Evolutionary conservation across 75 land plant genomes (phyloP).

Genomic region (Pinus albicaulis): DNA sequence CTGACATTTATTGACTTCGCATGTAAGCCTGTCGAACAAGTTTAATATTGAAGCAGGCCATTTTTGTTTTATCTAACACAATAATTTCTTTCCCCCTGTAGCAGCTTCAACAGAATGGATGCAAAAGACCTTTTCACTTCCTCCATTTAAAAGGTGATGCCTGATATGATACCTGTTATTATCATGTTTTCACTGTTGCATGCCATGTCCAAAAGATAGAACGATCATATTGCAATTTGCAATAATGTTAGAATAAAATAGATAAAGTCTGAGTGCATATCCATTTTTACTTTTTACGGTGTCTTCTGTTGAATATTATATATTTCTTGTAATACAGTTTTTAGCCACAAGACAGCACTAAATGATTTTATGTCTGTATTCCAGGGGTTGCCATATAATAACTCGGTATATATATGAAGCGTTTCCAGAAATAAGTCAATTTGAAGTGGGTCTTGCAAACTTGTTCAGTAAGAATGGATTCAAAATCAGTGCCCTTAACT

Average conservation of each 20-base stretch:
- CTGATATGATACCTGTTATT: not conserved
- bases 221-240: not conserved
- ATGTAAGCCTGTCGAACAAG: not conserved
- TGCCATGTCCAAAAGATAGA: not conserved
- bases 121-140: slow-evolving; percentile 37
- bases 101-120: slow-evolving; percentile 33
- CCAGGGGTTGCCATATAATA: slow-evolving; percentile 56
- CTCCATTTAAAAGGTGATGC: slow-evolving; percentile 27
- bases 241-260: not conserved
- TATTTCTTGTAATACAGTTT: slow-evolving; percentile 2
- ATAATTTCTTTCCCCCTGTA: not conserved
- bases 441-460: slow-evolving; percentile 46
- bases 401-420: slow-evolving; percentile 36
- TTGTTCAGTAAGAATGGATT: slow-evolving; percentile 35
- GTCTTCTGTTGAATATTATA: not conserved
- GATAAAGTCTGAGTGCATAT: not conserved
- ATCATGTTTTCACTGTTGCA: not conserved
- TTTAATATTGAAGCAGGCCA: not conserved
- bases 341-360: not conserved
- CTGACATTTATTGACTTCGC: not conserved
- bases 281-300: not conserved
- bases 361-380: slow-evolving; percentile 5
- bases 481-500: not conserved
- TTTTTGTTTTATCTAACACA: not conserved
- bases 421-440: slow-evolving; percentile 44